Evolutionary conservation across 805 yeast genomes (phyloP), one percentile per base, ranked within the genome.

Genomic region (Debaryomyces tyrocola): DNA sequence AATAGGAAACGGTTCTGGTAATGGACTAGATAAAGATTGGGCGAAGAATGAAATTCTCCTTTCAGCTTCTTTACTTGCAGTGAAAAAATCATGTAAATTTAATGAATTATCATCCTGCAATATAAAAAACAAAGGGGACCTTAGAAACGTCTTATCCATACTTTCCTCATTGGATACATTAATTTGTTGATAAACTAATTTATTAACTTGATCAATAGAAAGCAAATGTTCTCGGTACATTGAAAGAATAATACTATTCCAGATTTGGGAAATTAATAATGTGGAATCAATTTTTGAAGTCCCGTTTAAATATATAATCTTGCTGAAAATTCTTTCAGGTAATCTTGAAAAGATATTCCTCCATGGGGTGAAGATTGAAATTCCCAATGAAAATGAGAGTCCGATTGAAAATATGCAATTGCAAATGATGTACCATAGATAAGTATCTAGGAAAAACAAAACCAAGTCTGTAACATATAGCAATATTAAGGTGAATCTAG

Each of bases 11-110:
- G 82, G 78, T 38, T 74, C 80, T 0, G 79, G 77, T 20, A 79
- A 57, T 4, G 77, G 68, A 8, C 77, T 71, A 0, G 82, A 70
- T 20, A 79, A 51, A 1, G 82, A 76, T 47, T 77, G 82, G 0
- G 83, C 82, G 66, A 79, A 78, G 52, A 75, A 79, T 0, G 78
- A 69, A 2, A 79, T 73, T 43, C 83, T 60, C 54, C 83, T 56
- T 50, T 77, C 79, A 1, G 82, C 82, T 50, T 78, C 83, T 14
- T 74, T 70, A 15, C 73, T 70, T 4, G 75, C 64, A 10, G 64
- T 62, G 53, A 77, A 74, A 48, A 70, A 77, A 28, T 72, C 75
- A 20, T 65, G 59, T 41, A 67, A 43, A 4, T 63, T 61, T n/a
- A 62, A 51, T 7, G 58, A 51, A 36, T 67, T 69, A 49, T 78